Conservation (phyloP, 1,284 basidiomycete species). For the Pseudozyma sp. region DNA sequence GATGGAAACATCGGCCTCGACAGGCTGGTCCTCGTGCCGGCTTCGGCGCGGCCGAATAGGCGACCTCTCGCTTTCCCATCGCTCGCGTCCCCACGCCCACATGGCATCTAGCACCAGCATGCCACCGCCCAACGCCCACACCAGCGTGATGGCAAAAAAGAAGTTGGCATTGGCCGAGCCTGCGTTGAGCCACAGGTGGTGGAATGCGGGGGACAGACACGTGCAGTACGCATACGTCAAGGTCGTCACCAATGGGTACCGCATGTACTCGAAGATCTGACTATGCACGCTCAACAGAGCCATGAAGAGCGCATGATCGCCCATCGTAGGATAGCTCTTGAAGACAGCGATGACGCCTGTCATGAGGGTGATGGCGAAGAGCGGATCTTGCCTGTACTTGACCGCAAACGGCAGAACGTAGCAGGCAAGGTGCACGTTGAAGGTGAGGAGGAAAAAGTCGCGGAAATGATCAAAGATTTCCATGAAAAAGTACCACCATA, state of each 20-base stretch:
- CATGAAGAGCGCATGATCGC: slow-evolving; percentile 87
- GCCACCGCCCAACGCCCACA: slow-evolving; percentile 88
- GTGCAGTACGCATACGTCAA: slow-evolving; percentile 86
- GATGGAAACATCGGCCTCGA: slow-evolving; percentile 13
- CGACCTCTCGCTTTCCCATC: slow-evolving; percentile 58
- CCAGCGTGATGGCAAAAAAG: slow-evolving; percentile 93
- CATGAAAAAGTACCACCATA: slow-evolving; percentile 99
- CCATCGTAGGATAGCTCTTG: slow-evolving; percentile 91
- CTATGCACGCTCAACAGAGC: slow-evolving; percentile 84
- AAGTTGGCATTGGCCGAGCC: slow-evolving; percentile 98
- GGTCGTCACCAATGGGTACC: slow-evolving; percentile 85
- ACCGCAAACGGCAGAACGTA: slow-evolving; percentile 87
- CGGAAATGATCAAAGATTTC: slow-evolving; percentile 99
- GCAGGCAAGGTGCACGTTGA: slow-evolving; percentile 85
- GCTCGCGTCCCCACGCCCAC: slow-evolving; percentile 73
- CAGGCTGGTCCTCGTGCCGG: background rate
- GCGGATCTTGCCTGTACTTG: slow-evolving; percentile 86
- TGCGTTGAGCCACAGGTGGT: slow-evolving; percentile 89
- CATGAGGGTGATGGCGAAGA: slow-evolving; percentile 83
- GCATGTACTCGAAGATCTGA: slow-evolving; percentile 82
- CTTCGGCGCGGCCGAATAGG: slow-evolving; percentile 19
- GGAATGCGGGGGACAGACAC: slow-evolving; percentile 88
- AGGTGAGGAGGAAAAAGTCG: slow-evolving; percentile 94
- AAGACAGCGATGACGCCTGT: slow-evolving; percentile 83
- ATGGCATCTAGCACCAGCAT: slow-evolving; percentile 83